Base-by-base conservation (phyloP, 2,329 filamentous ascomycete genomes). In the Westerdykella sp. region DNA sequence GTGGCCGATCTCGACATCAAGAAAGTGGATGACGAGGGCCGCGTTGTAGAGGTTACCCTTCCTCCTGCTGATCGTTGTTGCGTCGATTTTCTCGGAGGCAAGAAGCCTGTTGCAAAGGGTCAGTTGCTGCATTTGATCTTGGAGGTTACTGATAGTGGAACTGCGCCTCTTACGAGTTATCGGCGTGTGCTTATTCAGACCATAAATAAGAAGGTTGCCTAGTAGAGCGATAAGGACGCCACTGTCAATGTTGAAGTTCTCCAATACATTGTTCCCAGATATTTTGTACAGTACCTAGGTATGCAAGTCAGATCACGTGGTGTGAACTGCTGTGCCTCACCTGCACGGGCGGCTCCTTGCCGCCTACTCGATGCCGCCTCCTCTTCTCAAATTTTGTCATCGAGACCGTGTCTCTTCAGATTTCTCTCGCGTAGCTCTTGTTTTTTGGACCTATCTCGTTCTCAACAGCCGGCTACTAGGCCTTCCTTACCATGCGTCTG, bases 121-220 rank as follows among this genome's bases (percentile, higher is more conserved):
- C 67, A 75, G 54, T 47, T 68, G 35, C 59, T 76, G 48, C 74
- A 77, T 56, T 47, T 77, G 32, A 70, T 78, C 21, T 60, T 78
- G 1, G 71, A 76, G 48, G 73, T 76, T 4, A 70, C 59, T 6
- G 70, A 75, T 42, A 54, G 62, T 15, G 74, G 73, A 1, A 59
- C 56, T 3, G 70, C 70, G 15, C 56, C 60, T 6, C 54, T 78
- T 51, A 75, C 70, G 28, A 71, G 64, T 39, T 77, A 77, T 57
- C 66, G 70, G 41, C 56, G 75, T 12, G 60, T 77, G 14, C 50
- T 71, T 39, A 59, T 71, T 7, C 64, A 67, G 46, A 57, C 39
- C 5, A 62, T 54, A 9, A 63, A 65, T 37, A 62, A 57, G 37
- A 55, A 63, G 11, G 32, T 9, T 7, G 32, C 32, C 13, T 28